Percentiles rank a stretch among this genome's conserved stretches.
These are phyloP conservation scores for Colletotrichum sidae DNA, from an alignment of 2,329 filamentous ascomycete genomes.

Conservation along the genomic window DNA sequence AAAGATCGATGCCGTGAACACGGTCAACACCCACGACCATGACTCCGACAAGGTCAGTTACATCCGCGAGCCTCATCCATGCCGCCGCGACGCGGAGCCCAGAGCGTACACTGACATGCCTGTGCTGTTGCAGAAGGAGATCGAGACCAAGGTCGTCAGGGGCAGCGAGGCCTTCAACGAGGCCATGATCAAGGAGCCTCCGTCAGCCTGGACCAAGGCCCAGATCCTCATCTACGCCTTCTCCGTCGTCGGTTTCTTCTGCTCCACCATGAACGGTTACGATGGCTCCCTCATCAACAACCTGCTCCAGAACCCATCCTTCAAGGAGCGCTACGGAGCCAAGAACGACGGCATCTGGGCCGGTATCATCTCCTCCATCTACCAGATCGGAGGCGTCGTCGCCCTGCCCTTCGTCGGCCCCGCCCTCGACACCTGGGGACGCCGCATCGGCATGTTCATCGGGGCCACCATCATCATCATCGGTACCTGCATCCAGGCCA, in stretches of 20 bases:
- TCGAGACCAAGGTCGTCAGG: conserved; percentile 56
- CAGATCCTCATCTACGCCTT: conserved; percentile 57
- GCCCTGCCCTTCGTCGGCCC: conserved; percentile 60
- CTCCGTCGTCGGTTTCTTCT: conserved; percentile 61
- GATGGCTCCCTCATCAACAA: conserved; percentile 64
- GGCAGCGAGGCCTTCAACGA: conserved; percentile 67
- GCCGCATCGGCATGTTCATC: conserved; percentile 58
- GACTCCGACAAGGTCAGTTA: conserved; percentile 34
- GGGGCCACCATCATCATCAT: conserved; percentile 56
- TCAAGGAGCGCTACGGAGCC: conserved; percentile 53
- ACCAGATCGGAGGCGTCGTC: conserved; percentile 62
- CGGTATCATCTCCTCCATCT: conserved; percentile 62
- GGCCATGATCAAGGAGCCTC: conserved; percentile 65
- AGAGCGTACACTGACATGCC: not conserved
- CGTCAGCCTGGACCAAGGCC: conserved; percentile 51
- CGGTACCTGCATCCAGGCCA: conserved; percentile 59
- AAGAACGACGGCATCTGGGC: conserved; percentile 59
- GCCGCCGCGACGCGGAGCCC: too few species aligned
- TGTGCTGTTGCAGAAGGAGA: conserved; percentile 30
- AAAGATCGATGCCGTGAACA: conserved; percentile 36
- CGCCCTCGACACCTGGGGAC: conserved; percentile 59
- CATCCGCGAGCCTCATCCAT: not conserved
- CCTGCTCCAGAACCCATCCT: conserved; percentile 55
- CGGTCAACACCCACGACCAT: conserved; percentile 34
- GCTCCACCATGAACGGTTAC: conserved; percentile 64